phyloP scores from a whole-genome alignment of 2,329 filamentous ascomycete genomes.

The Canariomyces notabilis region DNA sequence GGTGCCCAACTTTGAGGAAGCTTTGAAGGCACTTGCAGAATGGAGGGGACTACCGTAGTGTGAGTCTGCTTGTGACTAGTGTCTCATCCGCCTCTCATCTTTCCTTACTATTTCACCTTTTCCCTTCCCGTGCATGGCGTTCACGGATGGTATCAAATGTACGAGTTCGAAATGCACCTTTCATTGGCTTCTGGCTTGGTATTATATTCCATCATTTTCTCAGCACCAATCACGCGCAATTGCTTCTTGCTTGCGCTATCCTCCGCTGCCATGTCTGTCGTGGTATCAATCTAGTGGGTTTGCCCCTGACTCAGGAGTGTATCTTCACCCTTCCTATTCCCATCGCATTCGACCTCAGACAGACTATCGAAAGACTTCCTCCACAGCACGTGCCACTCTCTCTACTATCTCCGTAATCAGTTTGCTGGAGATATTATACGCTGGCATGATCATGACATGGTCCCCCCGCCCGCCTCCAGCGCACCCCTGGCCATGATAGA shows the following conservation, averaged over 20 bases:
- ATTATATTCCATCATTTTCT: no score
- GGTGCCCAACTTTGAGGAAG: constrained; percentile 14
- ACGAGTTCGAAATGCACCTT: no score
- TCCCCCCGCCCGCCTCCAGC: constrained; percentile 54
- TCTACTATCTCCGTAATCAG: constrained; percentile 51
- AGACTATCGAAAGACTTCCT: constrained; percentile 16
- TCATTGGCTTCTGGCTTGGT: no score
- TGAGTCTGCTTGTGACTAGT: background rate
- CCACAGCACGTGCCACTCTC: constrained; percentile 13
- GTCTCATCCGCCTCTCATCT: no score
- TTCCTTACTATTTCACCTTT: background rate
- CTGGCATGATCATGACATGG: constrained; percentile 57
- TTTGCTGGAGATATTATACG: constrained; percentile 50
- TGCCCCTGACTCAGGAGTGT: no score
- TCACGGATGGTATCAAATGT: no score
- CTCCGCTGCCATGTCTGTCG: no score
- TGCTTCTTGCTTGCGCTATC: no score
- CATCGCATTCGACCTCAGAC: background rate
- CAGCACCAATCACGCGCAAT: no score
- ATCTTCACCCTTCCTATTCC: background rate
- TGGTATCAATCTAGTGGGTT: no score
- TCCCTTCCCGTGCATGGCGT: background rate
- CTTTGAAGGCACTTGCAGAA: constrained; percentile 5
- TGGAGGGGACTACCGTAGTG: background rate
- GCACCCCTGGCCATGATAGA: constrained; percentile 57